Percentiles rank a stretch among this genome's conserved stretches.
phyloP scores from a whole-genome alignment of 2,329 filamentous ascomycete genomes.

The Penicillium verrucosum region DNA sequence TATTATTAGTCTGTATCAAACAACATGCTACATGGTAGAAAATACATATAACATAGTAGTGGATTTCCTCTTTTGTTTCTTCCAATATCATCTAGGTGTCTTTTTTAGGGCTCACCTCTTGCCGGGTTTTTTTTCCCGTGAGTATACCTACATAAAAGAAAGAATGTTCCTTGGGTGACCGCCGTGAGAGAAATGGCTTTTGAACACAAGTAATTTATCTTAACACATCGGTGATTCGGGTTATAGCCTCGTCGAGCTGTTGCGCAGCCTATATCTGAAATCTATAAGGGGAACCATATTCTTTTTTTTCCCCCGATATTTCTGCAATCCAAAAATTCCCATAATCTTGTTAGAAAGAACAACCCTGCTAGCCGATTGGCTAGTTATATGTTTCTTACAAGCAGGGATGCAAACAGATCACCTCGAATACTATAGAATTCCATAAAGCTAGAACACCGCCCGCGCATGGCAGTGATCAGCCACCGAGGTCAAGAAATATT shows the following conservation, averaged over 20 bases:
- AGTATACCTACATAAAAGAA: no score
- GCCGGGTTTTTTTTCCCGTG: no score
- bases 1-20: background rate
- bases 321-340: background rate
- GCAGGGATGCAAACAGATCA: background rate
- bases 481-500: no score
- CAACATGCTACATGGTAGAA: background rate
- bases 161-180: no score
- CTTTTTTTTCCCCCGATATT: background rate
- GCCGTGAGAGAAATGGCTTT: no score
- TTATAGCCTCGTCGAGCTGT: background rate
- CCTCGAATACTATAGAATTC: background rate
- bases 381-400: background rate
- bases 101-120: background rate
- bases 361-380: background rate
- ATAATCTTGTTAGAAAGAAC: background rate
- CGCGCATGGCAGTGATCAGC: no score
- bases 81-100: no score
- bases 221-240: background rate
- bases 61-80: background rate
- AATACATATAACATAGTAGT: background rate
- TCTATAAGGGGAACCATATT: background rate
- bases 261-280: background rate
- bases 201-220: no score
- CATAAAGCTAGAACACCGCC: background rate